Base-by-base conservation (phyloP, 139 green algal genomes). In the Chlorella sp. region DNA sequence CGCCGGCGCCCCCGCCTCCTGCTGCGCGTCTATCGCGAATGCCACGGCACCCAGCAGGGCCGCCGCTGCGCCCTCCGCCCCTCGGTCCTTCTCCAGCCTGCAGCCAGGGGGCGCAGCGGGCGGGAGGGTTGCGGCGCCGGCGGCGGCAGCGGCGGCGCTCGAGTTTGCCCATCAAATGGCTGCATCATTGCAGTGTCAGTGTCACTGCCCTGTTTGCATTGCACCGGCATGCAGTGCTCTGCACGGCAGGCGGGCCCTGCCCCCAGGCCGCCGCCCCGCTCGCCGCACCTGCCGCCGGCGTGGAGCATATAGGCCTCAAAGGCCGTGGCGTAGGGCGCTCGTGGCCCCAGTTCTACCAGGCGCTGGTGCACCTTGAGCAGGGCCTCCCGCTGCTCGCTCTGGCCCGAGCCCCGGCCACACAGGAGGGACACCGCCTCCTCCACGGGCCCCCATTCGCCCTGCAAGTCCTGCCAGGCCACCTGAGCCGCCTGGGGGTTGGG, bases 261-360 rank as follows among this genome's bases (percentile, higher is more conserved):
- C 3, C 38, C 28, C 34, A 38, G 38, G 36, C 20, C 43, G 5
- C 43, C 76, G 54, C 20, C 3, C 48, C 0, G 48, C n/a, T 56
- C 36, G n/a, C 73, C 77, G 54, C 76, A 83, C 77, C 77, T 83
- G 77, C 22, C 77, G 77, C 58, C 77, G 77, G 60, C 77, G 77
- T 83, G 77, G 36, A 83, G 77, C 77, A 83, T 83, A 43, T 83
- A 83, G 58, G 77, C 77, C 77, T 83, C 77, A n/a, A 83, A 83
- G 30, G 77, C 77, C 56, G 38, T 40, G 60, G 40, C 41, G 43
- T 83, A 83, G 60, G 77, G 2, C 58, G 77, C 73, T 9, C 60
- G 56, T 11, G 38, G 76, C 56, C 38, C 60, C 40, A 83, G 60
- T 60, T 83, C 77, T 14, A 73, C 26, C 40, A 83, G 77, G 4